These are phyloP conservation scores for Pleurotus giganteus DNA, from an alignment of 768 basidiomycete genomes.

Conservation along the genomic window DNA sequence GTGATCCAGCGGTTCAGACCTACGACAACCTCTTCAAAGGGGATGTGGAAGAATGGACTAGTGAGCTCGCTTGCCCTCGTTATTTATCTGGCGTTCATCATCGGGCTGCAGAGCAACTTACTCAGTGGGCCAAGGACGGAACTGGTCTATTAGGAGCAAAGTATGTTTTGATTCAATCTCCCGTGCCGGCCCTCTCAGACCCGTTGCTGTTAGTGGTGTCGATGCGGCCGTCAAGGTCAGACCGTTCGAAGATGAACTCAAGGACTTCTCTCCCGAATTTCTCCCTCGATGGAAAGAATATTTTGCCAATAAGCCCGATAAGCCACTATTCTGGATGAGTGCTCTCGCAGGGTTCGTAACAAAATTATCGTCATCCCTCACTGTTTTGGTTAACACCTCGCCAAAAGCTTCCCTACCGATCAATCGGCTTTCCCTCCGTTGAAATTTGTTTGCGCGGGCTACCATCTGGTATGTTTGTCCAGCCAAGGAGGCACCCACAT, in stretches of 20 bases:
- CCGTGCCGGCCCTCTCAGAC: too few species aligned
- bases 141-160: conserved; percentile 33
- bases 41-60: conserved; percentile 11
- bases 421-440: conserved; percentile 13
- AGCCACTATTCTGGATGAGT: conserved; percentile 34
- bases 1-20: not conserved
- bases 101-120: not conserved
- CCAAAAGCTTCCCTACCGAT: conserved; percentile 12
- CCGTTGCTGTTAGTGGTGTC: conserved; percentile 22
- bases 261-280: conserved; percentile 35
- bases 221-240: conserved; percentile 41
- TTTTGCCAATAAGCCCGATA: conserved; percentile 36
- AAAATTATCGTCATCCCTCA: not conserved
- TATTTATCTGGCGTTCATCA: not conserved
- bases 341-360: conserved; percentile 24
- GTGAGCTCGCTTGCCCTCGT: not conserved
- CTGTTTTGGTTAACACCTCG: not conserved
- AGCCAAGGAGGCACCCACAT: not conserved
- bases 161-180: conserved; percentile 18
- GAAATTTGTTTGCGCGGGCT: conserved; percentile 19
- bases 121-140: conserved; percentile 29
- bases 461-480: conserved; percentile 21
- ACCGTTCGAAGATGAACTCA: conserved; percentile 32
- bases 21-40: conserved; percentile 11
- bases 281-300: conserved; percentile 29